A percentile compares a stretch with the other conserved stretches of the same genome.
These are phyloP conservation scores for Funneliformis caledonium DNA, from an alignment of 371 early-diverging fungal species.

Conservation along the genomic window DNA sequence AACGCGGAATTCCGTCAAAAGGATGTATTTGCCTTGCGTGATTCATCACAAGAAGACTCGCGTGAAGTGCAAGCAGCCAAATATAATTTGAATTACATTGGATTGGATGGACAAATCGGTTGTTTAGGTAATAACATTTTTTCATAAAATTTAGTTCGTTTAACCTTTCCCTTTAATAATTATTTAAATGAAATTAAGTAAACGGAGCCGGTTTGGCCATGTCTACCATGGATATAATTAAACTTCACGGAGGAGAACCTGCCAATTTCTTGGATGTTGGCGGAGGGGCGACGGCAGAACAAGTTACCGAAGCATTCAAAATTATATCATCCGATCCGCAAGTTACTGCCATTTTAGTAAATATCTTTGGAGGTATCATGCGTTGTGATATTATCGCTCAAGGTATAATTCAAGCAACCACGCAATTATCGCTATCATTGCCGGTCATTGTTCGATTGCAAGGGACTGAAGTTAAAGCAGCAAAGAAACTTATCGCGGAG, in stretches of 20 bases:
- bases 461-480: slow-evolving; percentile 85
- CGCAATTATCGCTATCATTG: slow-evolving; percentile 87
- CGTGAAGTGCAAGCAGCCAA: slow-evolving; percentile 97
- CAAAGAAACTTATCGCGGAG: slow-evolving; percentile 87
- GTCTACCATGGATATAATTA: slow-evolving; percentile 99
- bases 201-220: slow-evolving; percentile 99
- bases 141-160: not conserved
- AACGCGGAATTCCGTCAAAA: slow-evolving; percentile 98
- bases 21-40: slow-evolving; percentile 87
- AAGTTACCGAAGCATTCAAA: slow-evolving; percentile 98
- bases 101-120: slow-evolving; percentile 88
- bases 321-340: slow-evolving; percentile 95
- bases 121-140: slow-evolving; percentile 54
- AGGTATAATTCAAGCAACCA: slow-evolving; percentile 96
- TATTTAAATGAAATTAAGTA: slow-evolving; percentile 55
- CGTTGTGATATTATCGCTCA: slow-evolving; percentile 98
- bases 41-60: slow-evolving; percentile 94
- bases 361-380: slow-evolving; percentile 99
- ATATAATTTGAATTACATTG: slow-evolving; percentile 98
- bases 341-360: slow-evolving; percentile 96
- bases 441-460: slow-evolving; percentile 97
- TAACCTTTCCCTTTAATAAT: not conserved
- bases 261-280: slow-evolving; percentile 99
- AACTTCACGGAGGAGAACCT: slow-evolving; percentile 98
- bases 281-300: slow-evolving; percentile 94